These are phyloP conservation scores for Tetracladium marchalianum DNA, from an alignment of 495 filamentous ascomycete species.

Conservation along the genomic window DNA sequence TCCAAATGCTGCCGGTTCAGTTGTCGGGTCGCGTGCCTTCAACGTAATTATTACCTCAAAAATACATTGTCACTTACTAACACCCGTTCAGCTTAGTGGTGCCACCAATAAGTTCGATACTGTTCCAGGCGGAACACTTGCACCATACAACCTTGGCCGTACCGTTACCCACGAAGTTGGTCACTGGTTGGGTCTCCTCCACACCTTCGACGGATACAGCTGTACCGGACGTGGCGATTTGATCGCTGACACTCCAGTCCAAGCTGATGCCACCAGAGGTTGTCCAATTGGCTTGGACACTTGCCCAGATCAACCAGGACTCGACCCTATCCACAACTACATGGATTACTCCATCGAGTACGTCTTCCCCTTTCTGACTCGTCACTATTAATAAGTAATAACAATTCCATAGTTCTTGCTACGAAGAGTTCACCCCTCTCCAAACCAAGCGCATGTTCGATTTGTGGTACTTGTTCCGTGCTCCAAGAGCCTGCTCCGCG, in stretches of 20 bases:
- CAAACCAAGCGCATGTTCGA: conserved; percentile 35
- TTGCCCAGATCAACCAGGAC: conserved; percentile 35
- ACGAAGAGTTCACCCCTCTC: conserved; percentile 34
- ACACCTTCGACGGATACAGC: conserved; percentile 54
- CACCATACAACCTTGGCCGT: conserved; percentile 48
- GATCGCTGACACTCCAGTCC: conserved; percentile 48
- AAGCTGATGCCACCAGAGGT: conserved; percentile 40
- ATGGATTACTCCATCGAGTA: conserved; percentile 53
- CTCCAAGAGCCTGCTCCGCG: conserved; percentile 3
- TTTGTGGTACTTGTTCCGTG: conserved; percentile 32
- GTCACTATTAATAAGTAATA: conserved; percentile 12
- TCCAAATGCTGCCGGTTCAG: conserved; percentile 2
- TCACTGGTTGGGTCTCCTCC: conserved; percentile 56
- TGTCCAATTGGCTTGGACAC: conserved; percentile 46
- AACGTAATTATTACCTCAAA: too few relatives aligned
- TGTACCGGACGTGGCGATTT: conserved; percentile 45
- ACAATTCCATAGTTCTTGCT: conserved; percentile 22
- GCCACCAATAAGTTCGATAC: conserved; percentile 43
- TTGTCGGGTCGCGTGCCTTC: too few relatives aligned
- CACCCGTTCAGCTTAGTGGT: conserved; percentile 27
- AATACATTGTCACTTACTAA: conserved; percentile 16
- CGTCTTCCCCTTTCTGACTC: too few relatives aligned
- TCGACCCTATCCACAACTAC: conserved; percentile 54
- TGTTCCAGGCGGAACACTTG: conserved; percentile 41
- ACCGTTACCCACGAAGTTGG: conserved; percentile 57